Conservation (phyloP, 345 rosid species). For the Salix dunnii region DNA sequence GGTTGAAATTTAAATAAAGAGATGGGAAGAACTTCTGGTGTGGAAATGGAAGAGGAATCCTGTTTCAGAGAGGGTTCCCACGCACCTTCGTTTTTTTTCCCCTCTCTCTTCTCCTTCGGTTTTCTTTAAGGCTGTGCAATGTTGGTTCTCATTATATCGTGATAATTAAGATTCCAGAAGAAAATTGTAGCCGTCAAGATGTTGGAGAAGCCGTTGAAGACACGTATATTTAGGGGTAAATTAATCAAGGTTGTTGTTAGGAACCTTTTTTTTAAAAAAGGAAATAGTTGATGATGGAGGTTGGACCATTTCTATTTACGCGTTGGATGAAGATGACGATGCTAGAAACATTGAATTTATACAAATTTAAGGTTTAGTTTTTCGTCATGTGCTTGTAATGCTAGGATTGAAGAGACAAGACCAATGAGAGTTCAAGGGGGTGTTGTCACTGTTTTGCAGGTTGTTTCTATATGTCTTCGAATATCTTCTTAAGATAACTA, state of each 20-base stretch:
- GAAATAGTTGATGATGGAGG: background rate
- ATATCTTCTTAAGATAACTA: too few species aligned
- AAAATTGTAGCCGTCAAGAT: background rate
- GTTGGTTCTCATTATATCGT: background rate
- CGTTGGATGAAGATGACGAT: background rate
- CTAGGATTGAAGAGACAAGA: too few species aligned
- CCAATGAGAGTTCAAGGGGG: too few species aligned
- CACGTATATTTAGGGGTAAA: background rate
- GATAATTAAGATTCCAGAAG: background rate
- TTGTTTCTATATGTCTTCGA: too few species aligned
- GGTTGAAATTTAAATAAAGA: background rate
- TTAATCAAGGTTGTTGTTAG: background rate
- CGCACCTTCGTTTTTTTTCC: conserved; percentile 21
- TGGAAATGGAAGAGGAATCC: conserved; percentile 1
- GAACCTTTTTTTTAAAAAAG: background rate
- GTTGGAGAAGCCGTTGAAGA: conserved; percentile 21
- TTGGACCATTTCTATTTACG: background rate
- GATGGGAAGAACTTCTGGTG: background rate
- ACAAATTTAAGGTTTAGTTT: too few species aligned
- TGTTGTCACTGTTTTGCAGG: too few species aligned
- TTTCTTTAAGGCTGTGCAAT: conserved; percentile 4
- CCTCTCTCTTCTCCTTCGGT: background rate
- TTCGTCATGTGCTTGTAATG: background rate
- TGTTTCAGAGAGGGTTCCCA: conserved; percentile 31
- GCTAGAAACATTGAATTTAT: background rate